Conservation (phyloP, 2,329 filamentous ascomycete genomes). For the Ceratocystis colombiana region DNA sequence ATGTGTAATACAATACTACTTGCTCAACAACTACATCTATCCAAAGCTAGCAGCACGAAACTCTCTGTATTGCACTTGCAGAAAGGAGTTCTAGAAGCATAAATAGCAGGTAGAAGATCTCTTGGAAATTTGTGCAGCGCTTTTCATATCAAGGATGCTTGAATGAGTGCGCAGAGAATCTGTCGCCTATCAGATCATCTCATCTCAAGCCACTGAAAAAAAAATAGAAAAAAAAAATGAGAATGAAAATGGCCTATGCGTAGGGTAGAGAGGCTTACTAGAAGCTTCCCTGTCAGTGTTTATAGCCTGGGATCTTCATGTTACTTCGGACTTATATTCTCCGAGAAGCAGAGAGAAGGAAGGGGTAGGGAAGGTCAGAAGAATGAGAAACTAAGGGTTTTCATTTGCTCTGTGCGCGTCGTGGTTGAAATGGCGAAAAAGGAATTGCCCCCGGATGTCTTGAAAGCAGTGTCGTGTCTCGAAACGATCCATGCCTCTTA, state of each 20-base stretch:
- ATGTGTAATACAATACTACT: neutral
- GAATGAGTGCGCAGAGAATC: slow-evolving; percentile 9
- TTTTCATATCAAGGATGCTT: neutral
- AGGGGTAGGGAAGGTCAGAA: neutral
- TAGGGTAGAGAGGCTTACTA: slow-evolving; percentile 3
- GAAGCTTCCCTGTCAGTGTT: slow-evolving; percentile 12
- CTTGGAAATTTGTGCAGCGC: slow-evolving; percentile 5
- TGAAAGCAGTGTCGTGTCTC: slow-evolving; percentile 1
- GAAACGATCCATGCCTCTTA: neutral
- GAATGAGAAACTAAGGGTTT: neutral
- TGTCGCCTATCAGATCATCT: slow-evolving; percentile 20
- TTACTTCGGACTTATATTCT: slow-evolving; percentile 15
- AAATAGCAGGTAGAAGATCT: neutral
- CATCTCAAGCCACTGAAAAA: slow-evolving; percentile 17
- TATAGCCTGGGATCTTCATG: slow-evolving; percentile 1
- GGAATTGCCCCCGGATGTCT: neutral
- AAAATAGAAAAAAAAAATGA: neutral
- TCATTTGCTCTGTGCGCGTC: slow-evolving; percentile 6
- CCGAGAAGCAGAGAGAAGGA: slow-evolving; percentile 2
- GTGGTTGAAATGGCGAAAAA: neutral
- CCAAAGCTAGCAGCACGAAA: neutral
- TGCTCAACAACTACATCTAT: neutral
- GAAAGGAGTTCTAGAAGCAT: neutral
- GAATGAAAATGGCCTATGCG: slow-evolving; percentile 2
- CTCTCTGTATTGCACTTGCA: neutral